Evolutionary conservation across 345 rosid species (phyloP).

Genomic region (Cardiospermum halicacabum): DNA sequence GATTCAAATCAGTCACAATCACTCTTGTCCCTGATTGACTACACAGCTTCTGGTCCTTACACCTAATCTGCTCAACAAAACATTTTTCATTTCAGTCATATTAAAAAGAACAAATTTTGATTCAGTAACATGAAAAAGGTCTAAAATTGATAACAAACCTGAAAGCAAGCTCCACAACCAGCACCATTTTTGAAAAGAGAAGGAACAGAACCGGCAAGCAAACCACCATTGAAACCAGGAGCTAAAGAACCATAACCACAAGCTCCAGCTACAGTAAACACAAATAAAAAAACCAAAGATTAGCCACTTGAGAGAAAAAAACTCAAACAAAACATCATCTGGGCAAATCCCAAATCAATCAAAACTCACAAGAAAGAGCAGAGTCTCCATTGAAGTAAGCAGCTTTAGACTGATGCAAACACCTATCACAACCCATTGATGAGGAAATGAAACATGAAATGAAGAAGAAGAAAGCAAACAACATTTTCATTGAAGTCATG

Average conservation of each 20-base stretch:
- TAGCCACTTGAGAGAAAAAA: slow-evolving; percentile 22
- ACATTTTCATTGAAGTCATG: slow-evolving; percentile 35
- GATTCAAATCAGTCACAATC: slow-evolving; percentile 65
- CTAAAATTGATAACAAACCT: slow-evolving; percentile 30
- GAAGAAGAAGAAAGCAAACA: slow-evolving; percentile 34
- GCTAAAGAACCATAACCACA: slow-evolving; percentile 85
- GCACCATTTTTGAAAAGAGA: slow-evolving; percentile 80
- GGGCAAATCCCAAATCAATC: slow-evolving; percentile 18
- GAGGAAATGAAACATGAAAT: slow-evolving; percentile 27
- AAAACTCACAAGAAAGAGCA: slow-evolving; percentile 52
- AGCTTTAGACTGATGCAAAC: slow-evolving; percentile 65
- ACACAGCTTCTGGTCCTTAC: slow-evolving; percentile 57
- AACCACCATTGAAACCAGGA: slow-evolving; percentile 52
- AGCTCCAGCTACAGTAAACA: slow-evolving; percentile 69
- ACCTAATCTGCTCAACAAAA: slow-evolving; percentile 52
- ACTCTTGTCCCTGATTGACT: slow-evolving; percentile 60
- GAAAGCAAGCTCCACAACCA: slow-evolving; percentile 90
- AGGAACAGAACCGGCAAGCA: slow-evolving; percentile 66
- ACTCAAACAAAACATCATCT: slow-evolving; percentile 17
- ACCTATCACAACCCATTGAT: slow-evolving; percentile 77
- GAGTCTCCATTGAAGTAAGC: slow-evolving; percentile 65
- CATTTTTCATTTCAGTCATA: too few species aligned
- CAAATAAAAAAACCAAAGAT: slow-evolving; percentile 16
- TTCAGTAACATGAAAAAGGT: too few species aligned
- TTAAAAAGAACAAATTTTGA: not conserved